These are phyloP conservation scores for Colletotrichum higginsianum DNA, from an alignment of 2,329 filamentous ascomycete genomes.

Conservation along the genomic window DNA sequence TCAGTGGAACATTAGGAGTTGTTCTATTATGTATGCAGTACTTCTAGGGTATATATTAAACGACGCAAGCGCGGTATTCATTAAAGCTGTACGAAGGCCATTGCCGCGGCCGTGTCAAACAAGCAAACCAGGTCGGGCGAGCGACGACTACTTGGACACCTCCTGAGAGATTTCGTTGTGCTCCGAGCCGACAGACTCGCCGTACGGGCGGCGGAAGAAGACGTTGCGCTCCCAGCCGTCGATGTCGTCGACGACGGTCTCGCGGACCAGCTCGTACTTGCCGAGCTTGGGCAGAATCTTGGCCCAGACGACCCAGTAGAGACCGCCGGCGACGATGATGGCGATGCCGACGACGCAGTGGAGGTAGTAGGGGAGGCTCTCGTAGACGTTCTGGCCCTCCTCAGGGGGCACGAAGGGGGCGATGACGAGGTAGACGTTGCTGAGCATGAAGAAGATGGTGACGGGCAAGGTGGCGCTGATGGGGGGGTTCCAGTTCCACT, in stretches of 20 bases:
- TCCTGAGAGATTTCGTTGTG: background rate
- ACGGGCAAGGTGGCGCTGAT: constrained; percentile 69
- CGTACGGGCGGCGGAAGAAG: constrained; percentile 62
- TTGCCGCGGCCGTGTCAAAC: no score
- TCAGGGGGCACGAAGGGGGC: constrained; percentile 71
- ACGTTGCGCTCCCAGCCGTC: constrained; percentile 75
- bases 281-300: constrained; percentile 66
- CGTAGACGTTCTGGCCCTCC: constrained; percentile 67
- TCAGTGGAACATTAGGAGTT: background rate
- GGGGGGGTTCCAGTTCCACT: constrained; percentile 68
- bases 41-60: constrained; percentile 38
- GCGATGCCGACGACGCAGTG: constrained; percentile 71
- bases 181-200: constrained; percentile 30
- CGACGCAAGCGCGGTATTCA: background rate
- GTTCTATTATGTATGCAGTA: constrained; percentile 9
- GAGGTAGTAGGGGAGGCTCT: constrained; percentile 69
- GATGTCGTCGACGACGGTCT: constrained; percentile 67
- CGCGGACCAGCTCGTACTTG: constrained; percentile 69
- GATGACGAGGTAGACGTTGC: constrained; percentile 73
- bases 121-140: background rate
- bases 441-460: constrained; percentile 71
- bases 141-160: constrained; percentile 13
- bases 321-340: constrained; percentile 65
- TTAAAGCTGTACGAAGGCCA: background rate
- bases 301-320: constrained; percentile 72